phyloP scores from a whole-genome alignment of 768 basidiomycete genomes.

The Pleurotus tuoliensis region DNA sequence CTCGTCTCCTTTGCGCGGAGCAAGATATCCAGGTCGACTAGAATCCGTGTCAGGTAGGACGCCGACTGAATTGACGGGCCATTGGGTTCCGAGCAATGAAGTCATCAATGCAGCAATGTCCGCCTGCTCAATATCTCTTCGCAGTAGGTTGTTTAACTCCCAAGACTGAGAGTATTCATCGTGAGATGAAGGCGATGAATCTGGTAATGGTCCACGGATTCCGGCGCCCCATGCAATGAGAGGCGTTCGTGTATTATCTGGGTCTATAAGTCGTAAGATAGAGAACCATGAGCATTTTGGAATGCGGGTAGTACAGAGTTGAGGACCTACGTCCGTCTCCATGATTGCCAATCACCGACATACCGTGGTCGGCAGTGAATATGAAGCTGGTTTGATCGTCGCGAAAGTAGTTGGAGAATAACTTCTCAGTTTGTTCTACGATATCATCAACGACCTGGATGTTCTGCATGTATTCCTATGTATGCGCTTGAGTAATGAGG shows the following conservation, averaged over 20 bases:
- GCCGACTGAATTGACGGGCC: conserved; percentile 83
- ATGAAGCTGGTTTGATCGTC: conserved; percentile 71
- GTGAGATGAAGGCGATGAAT: conserved; percentile 55
- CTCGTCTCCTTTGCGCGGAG: conserved; percentile 40
- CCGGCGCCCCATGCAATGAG: conserved; percentile 78
- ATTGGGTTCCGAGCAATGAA: conserved; percentile 62
- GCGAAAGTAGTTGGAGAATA: conserved; percentile 60
- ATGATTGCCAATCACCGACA: conserved; percentile 86
- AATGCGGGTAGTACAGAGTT: neutral
- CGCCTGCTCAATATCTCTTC: conserved; percentile 80
- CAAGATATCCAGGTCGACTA: conserved; percentile 54
- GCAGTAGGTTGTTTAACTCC: conserved; percentile 51
- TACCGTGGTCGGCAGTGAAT: conserved; percentile 89
- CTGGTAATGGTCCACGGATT: conserved; percentile 63
- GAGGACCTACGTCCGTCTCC: conserved; percentile 70
- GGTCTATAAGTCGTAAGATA: conserved; percentile 45
- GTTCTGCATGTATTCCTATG: conserved; percentile 84
- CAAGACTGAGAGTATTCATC: conserved; percentile 68
- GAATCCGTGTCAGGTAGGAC: conserved; percentile 75
- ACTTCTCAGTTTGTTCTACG: conserved; percentile 58
- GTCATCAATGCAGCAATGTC: conserved; percentile 81
- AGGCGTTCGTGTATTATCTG: conserved; percentile 85
- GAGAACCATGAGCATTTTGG: conserved; percentile 3
- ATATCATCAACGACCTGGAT: conserved; percentile 77
- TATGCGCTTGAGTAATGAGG: too few species aligned